Base-by-base conservation (phyloP, 257 asterid genomes). In the Linderniella brevidens region DNA sequence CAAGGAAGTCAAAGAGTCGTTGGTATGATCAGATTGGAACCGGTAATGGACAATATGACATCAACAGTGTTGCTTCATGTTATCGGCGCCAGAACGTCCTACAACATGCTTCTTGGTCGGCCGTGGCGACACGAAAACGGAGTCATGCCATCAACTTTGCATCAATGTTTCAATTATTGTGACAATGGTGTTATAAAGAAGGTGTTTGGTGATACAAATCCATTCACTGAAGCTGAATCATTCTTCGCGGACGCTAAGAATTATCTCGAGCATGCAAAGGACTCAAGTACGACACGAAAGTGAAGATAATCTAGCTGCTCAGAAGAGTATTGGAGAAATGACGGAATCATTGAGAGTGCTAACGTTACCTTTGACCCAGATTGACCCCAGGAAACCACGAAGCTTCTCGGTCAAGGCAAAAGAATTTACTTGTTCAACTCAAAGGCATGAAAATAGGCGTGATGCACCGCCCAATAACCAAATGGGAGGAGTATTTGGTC, bases 111-210 rank as follows among this genome's bases (percentile, higher is more conserved):
- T 1, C 48, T 43, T n/a, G 14, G 43, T n/a, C 14, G 14, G 3
- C 43, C 43, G 8, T 38, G 14, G 14, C 43, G 3, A 3, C 48
- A 43, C 17, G 48, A 43, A 43, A 43, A 43, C n/a, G 15, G 17
- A 7, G 48, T 43, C 5, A 17, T 43, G 14, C 48, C 48, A 4
- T 43, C 4, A 13, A 43, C 8, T 8, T 5, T 8, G 17, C 1
- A 43, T 43, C 48, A 43, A 43, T 43, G 48, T n/a, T 43, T n/a
- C 19, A 43, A 43, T 4, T 43, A 43, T 17, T 8, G 15, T n/a
- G 10, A 43, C 3, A 17, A 5, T 16, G 15, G 15, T 4, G 12
- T 43, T 8, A 17, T 43, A 5, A 43, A 17, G n/a, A 43, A 43
- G n/a, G 48, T 43, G 3, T 5, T 43, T 43, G 48, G 48, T 3